A percentile compares a stretch with the other conserved stretches of the same genome.
Evolutionary conservation across 805 yeast genomes (phyloP).

Genomic region (Peterozyma xylosa): DNA sequence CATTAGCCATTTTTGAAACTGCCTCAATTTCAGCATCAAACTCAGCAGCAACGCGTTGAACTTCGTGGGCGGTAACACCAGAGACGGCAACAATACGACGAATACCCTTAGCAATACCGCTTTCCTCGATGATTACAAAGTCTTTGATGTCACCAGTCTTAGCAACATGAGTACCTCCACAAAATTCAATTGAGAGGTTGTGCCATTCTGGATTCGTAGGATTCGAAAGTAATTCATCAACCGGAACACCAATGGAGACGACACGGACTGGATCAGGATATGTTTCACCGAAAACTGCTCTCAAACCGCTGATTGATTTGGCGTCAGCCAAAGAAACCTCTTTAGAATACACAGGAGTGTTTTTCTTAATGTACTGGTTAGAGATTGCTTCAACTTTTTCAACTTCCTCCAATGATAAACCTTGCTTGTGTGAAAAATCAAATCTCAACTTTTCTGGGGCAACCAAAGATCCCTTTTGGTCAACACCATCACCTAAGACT

Average conservation of each 20-base stretch:
- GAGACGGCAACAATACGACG: constrained; percentile 97
- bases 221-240: constrained; percentile 66
- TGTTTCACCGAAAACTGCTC: constrained; percentile 98
- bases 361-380: constrained; percentile 63
- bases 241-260: constrained; percentile 89
- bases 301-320: constrained; percentile 68
- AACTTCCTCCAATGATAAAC: constrained; percentile 63
- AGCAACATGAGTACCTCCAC: constrained; percentile 98
- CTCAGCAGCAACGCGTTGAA: constrained; percentile 75
- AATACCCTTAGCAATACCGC: constrained; percentile 97
- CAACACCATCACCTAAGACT: constrained; percentile 80
- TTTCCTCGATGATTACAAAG: constrained; percentile 84
- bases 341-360: constrained; percentile 69
- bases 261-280: constrained; percentile 99
- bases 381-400: constrained; percentile 68
- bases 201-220: constrained; percentile 75
- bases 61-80: constrained; percentile 84
- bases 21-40: constrained; percentile 54
- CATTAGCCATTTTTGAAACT: constrained; percentile 59
- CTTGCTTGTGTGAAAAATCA: constrained; percentile 93
- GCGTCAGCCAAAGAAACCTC: constrained; percentile 76
- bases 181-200: constrained; percentile 81
- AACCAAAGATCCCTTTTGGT: constrained; percentile 95
- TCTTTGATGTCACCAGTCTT: constrained; percentile 92
- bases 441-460: constrained; percentile 93